Percentiles rank a stretch among this genome's conserved stretches.
phyloP scores from a whole-genome alignment of 2,329 filamentous ascomycete genomes.

The Beauveria bassiana region DNA sequence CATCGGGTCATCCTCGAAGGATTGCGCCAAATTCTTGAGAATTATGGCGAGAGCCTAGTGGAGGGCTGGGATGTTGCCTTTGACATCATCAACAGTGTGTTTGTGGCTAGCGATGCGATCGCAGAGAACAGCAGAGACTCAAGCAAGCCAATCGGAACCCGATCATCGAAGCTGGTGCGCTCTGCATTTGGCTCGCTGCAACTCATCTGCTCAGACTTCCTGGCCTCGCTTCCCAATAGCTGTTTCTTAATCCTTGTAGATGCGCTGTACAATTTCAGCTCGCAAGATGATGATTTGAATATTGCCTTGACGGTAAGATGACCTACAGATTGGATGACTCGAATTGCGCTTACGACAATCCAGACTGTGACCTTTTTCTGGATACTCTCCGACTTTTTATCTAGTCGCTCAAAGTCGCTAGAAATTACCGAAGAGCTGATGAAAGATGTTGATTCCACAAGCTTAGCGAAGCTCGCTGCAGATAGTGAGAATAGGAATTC shows the following conservation, averaged over 20 bases:
- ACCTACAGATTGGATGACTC: not conserved
- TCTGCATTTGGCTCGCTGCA: slow-evolving; percentile 85
- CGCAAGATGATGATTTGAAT: slow-evolving; percentile 86
- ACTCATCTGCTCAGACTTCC: slow-evolving; percentile 89
- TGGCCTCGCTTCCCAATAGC: slow-evolving; percentile 61
- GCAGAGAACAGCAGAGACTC: slow-evolving; percentile 20
- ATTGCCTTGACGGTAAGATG: slow-evolving; percentile 77
- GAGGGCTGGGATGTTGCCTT: slow-evolving; percentile 84
- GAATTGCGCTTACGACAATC: slow-evolving; percentile 11
- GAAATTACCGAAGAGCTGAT: slow-evolving; percentile 51
- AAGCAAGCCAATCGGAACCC: slow-evolving; percentile 36
- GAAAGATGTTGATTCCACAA: slow-evolving; percentile 38
- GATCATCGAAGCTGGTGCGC: slow-evolving; percentile 69
- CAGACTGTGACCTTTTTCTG: slow-evolving; percentile 91
- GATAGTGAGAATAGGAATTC: slow-evolving; percentile 53
- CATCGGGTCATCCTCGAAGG: slow-evolving; percentile 74
- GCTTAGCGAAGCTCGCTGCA: slow-evolving; percentile 51
- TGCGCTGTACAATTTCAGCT: slow-evolving; percentile 81
- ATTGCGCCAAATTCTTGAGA: slow-evolving; percentile 74
- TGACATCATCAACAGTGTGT: slow-evolving; percentile 76
- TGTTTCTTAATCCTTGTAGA: slow-evolving; percentile 76
- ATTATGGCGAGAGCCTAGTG: slow-evolving; percentile 75
- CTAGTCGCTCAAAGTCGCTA: slow-evolving; percentile 49
- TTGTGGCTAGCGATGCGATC: slow-evolving; percentile 39
- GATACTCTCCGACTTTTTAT: slow-evolving; percentile 86